These are phyloP conservation scores for Botrytis pseudocinerea DNA, from an alignment of 2,329 filamentous ascomycete genomes.

Conservation along the genomic window DNA sequence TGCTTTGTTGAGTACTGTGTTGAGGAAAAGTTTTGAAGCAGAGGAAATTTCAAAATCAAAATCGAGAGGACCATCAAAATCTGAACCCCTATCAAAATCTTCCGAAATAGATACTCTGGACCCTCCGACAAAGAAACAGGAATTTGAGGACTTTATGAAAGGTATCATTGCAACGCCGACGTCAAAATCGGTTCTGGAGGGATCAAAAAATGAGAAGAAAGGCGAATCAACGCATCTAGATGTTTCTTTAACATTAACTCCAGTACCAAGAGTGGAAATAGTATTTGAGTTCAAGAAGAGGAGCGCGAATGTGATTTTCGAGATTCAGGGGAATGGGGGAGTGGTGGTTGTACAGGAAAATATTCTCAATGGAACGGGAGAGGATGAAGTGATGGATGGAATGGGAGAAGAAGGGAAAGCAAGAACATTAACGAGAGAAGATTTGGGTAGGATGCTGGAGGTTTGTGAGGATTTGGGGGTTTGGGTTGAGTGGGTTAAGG, in stretches of 20 bases:
- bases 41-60: not conserved
- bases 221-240: conserved; percentile 27
- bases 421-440: conserved; percentile 35
- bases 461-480: conserved; percentile 51
- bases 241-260: conserved; percentile 37
- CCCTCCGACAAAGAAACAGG: conserved; percentile 33
- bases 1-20: conserved; percentile 65
- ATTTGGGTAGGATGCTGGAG: conserved; percentile 48
- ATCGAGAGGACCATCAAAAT: not conserved
- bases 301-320: conserved; percentile 39
- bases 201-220: not conserved
- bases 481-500: conserved; percentile 52
- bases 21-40: conserved; percentile 58
- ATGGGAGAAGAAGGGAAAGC: conserved; percentile 6
- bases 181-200: conserved; percentile 24
- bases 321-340: conserved; percentile 37
- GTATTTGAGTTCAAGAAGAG: conserved; percentile 36
- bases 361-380: conserved; percentile 34
- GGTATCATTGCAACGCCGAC: not conserved
- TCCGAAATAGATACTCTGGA: not conserved
- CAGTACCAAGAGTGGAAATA: conserved; percentile 35
- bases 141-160: conserved; percentile 39
- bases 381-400: conserved; percentile 23
- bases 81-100: not conserved
- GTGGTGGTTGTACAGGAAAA: conserved; percentile 39